Percentiles rank a stretch among this genome's conserved stretches.
These are phyloP conservation scores for Zalaria sp. DNA, from an alignment of 2,329 filamentous ascomycete species.

Conservation along the genomic window DNA sequence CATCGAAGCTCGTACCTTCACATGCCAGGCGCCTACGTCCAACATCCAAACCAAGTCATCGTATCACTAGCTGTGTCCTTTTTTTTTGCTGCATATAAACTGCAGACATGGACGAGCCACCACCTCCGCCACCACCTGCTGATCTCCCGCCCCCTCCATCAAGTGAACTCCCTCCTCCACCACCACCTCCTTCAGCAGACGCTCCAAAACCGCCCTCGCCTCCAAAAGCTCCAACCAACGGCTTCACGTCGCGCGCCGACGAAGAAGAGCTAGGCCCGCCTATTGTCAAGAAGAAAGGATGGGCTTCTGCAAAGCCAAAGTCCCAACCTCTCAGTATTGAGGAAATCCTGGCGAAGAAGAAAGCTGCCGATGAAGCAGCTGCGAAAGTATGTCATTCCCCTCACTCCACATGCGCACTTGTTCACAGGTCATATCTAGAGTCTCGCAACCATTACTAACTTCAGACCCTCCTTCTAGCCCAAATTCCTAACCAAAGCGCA, in stretches of 20 bases:
- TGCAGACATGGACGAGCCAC: slow-evolving; percentile 3
- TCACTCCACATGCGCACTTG: not conserved
- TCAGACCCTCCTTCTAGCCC: slow-evolving; percentile 33
- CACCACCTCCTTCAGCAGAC: slow-evolving; percentile 7
- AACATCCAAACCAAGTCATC: too few species aligned
- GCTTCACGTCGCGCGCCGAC: not conserved
- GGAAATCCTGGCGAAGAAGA: slow-evolving; percentile 72
- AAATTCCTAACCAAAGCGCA: slow-evolving; percentile 77
- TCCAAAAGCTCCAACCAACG: not conserved
- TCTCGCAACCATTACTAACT: slow-evolving; percentile 9
- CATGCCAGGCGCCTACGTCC: too few species aligned
- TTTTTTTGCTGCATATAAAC: not conserved
- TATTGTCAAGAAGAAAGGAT: slow-evolving; percentile 27
- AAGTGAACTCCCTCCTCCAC: slow-evolving; percentile 11
- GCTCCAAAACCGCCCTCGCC: slow-evolving; percentile 6
- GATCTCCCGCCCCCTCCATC: slow-evolving; percentile 11
- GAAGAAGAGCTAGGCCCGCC: slow-evolving; percentile 6
- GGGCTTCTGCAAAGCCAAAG: slow-evolving; percentile 16
- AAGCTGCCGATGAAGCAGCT: slow-evolving; percentile 68
- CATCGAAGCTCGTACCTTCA: too few species aligned
- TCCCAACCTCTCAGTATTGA: slow-evolving; percentile 62
- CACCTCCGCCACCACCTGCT: slow-evolving; percentile 9
- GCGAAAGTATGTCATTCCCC: slow-evolving; percentile 38
- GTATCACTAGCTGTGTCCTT: too few species aligned
- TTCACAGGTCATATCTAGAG: slow-evolving; percentile 8